These are phyloP conservation scores for Stentor roeselii DNA, from an alignment of 73 alveolate species.

Conservation along the genomic window DNA sequence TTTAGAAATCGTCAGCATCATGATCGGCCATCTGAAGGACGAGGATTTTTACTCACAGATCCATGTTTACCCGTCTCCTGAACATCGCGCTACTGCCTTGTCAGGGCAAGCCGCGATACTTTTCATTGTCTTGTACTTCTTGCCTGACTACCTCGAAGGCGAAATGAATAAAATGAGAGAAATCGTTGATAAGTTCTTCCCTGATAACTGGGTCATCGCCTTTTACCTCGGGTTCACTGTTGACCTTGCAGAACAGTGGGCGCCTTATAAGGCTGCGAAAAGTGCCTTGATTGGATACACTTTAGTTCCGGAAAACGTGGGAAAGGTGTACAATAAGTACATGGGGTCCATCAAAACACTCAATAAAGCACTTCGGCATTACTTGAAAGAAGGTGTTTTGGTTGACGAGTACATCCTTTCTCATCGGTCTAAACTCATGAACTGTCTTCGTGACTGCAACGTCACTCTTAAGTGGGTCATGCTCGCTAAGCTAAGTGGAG, in stretches of 20 bases:
- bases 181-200: conserved; percentile 83
- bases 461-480: conserved; percentile 84
- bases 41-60: conserved; percentile 83
- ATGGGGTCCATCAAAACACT: conserved; percentile 36
- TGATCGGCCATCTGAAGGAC: conserved; percentile 64
- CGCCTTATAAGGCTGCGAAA: conserved; percentile 73
- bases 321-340: conserved; percentile 50
- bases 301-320: conserved; percentile 47
- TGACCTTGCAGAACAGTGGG: conserved; percentile 87
- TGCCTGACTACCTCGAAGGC: conserved; percentile 65
- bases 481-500: conserved; percentile 75
- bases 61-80: conserved; percentile 85
- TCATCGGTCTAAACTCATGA: conserved; percentile 67
- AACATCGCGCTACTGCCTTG: conserved; percentile 76
- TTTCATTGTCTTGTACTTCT: conserved; percentile 65
- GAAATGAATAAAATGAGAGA: conserved; percentile 80
- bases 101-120: conserved; percentile 77
- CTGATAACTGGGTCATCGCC: conserved; percentile 85
- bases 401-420: conserved; percentile 83
- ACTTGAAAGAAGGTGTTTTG: conserved; percentile 82
- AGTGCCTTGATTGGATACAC: conserved; percentile 60
- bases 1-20: conserved; percentile 46
- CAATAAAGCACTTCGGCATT: conserved; percentile 41
- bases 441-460: conserved; percentile 75
- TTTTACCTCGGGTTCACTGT: conserved; percentile 81